Evolutionary conservation across 2,329 filamentous ascomycete genomes (phyloP).

Genomic region (Thermoascus crustaceus): DNA sequence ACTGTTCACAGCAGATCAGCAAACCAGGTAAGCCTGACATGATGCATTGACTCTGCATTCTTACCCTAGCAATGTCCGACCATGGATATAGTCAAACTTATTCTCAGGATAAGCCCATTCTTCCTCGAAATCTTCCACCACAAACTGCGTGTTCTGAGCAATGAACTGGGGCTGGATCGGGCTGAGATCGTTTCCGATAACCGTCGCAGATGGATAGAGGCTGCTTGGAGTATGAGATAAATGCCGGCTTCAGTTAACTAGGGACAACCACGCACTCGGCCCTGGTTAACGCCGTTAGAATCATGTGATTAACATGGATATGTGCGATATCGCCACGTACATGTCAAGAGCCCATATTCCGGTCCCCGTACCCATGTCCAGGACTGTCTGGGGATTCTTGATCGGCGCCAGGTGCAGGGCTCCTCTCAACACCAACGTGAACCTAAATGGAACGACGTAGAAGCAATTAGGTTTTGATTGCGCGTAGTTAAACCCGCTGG

Average conservation of each 20-base stretch:
- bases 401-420: slow-evolving; percentile 7
- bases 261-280: not conserved
- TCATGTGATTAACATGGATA: no score
- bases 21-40: not conserved
- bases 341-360: slow-evolving; percentile 11
- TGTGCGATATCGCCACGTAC: no score
- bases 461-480: slow-evolving; percentile 2
- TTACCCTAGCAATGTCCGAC: slow-evolving; percentile 44
- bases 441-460: slow-evolving; percentile 7
- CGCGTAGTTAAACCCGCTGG: not conserved
- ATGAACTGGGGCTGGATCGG: slow-evolving; percentile 20
- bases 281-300: no score
- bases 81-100: slow-evolving; percentile 54
- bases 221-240: not conserved
- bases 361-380: slow-evolving; percentile 11
- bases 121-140: slow-evolving; percentile 52
- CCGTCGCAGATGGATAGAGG: slow-evolving; percentile 2
- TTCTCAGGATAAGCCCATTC: slow-evolving; percentile 45
- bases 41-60: not conserved
- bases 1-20: slow-evolving; percentile 15
- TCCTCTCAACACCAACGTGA: slow-evolving; percentile 4
- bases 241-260: not conserved
- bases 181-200: slow-evolving; percentile 9
- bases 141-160: slow-evolving; percentile 49
- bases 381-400: slow-evolving; percentile 4